Evolutionary conservation across 345 rosid species (phyloP).

Genomic region (Eucalyptus tenuipes): DNA sequence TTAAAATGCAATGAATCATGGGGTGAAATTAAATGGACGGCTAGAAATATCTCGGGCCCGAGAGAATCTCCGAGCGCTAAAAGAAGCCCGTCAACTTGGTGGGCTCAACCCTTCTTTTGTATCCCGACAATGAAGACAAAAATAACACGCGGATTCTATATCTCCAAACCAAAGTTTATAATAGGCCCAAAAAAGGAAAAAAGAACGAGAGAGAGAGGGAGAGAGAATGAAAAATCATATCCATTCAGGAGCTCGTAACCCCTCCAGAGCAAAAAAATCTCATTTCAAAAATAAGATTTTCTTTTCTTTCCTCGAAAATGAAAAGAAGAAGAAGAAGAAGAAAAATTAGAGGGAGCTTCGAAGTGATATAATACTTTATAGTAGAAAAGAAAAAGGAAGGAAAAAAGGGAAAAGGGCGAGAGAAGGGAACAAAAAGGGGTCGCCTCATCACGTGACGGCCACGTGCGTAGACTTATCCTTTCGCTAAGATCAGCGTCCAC

Average conservation of each 20-base stretch:
- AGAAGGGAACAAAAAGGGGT: neutral
- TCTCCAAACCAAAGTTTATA: neutral
- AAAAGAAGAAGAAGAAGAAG: neutral
- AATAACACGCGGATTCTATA: neutral
- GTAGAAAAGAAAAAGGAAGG: neutral
- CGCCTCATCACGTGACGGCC: neutral
- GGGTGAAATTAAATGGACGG: neutral
- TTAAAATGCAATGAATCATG: neutral
- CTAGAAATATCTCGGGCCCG: neutral
- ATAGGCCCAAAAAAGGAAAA: neutral
- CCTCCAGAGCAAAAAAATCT: neutral
- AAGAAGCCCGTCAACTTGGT: neutral
- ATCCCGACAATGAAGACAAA: neutral
- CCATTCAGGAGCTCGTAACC: neutral
- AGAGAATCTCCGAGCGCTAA: neutral
- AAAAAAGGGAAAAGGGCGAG: neutral
- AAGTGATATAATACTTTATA: neutral
- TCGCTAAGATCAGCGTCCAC: neutral
- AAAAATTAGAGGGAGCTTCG: neutral
- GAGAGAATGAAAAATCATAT: neutral
- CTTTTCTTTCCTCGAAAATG: neutral
- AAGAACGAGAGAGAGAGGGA: neutral
- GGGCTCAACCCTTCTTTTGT: neutral
- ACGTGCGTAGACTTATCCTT: constrained; percentile 3
- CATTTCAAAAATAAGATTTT: neutral